Evolutionary conservation across 805 yeast genomes (phyloP).

Genomic region (Cyberlindnera veronae): DNA sequence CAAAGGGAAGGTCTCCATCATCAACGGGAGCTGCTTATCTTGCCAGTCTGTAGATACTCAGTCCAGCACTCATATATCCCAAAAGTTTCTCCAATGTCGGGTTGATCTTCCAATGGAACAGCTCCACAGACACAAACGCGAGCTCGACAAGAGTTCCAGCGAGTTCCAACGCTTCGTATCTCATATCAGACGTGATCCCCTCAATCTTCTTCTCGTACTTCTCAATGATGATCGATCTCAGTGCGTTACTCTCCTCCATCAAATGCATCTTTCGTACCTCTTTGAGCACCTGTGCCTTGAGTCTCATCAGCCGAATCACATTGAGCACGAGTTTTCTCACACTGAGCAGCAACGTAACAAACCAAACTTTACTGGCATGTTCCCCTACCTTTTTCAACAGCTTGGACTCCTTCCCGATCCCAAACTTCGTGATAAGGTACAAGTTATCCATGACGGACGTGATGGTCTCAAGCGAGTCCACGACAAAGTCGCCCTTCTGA

Average conservation of each 20-base stretch:
- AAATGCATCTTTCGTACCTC: conserved; percentile 12
- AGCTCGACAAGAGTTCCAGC: conserved; percentile 21
- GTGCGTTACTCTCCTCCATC: conserved; percentile 1
- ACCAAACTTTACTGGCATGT: conserved; percentile 21
- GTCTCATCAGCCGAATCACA: conserved; percentile 6
- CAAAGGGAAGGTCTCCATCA: no score
- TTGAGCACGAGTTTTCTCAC: conserved; percentile 9
- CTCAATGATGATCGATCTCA: conserved; percentile 12
- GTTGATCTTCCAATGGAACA: conserved; percentile 16
- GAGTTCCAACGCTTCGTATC: conserved; percentile 10
- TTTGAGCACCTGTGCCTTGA: conserved; percentile 6
- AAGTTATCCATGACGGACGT: conserved; percentile 22
- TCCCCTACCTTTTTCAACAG: conserved; percentile 1
- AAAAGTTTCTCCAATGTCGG: conserved; percentile 15
- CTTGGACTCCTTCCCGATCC: conserved; percentile 8
- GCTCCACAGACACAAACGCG: conserved; percentile 19
- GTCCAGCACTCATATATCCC: conserved; percentile 13
- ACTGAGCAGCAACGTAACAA: conserved; percentile 16
- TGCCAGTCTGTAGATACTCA: conserved; percentile 20
- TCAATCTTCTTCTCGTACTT: conserved; percentile 14
- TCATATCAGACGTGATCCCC: conserved; percentile 13
- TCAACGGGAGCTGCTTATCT: conserved; percentile 12
- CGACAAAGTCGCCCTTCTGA: conserved; percentile 11
- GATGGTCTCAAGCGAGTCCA: conserved; percentile 18
- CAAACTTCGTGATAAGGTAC: conserved; percentile 17